Percentiles rank a stretch among this genome's conserved stretches.
These are phyloP conservation scores for Excoecaria agallocha DNA, from an alignment of 345 rosid genomes.

Conservation along the genomic window DNA sequence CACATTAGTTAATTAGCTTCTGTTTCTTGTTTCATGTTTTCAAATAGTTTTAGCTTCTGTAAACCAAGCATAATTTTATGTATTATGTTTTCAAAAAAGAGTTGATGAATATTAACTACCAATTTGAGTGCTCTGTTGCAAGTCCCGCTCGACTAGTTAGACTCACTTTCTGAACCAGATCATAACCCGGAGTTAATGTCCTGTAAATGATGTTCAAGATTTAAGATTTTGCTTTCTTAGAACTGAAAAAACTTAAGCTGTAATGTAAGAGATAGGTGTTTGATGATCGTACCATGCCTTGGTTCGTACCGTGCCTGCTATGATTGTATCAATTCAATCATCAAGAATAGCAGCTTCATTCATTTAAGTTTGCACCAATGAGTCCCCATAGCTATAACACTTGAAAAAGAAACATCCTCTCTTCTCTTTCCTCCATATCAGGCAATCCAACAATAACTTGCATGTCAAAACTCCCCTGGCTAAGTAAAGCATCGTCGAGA, in stretches of 20 bases:
- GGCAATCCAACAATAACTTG: slow-evolving; percentile 71
- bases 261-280: neutral
- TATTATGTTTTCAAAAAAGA: too few relatives aligned
- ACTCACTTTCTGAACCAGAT: too few relatives aligned
- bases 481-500: slow-evolving; percentile 69
- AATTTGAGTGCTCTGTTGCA: slow-evolving; percentile 60
- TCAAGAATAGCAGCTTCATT: slow-evolving; percentile 83
- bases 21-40: too few relatives aligned
- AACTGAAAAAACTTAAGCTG: neutral
- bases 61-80: too few relatives aligned
- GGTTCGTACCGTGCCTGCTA: slow-evolving; percentile 76
- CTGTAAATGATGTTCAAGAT: slow-evolving; percentile 24
- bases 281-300: slow-evolving; percentile 40
- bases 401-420: slow-evolving; percentile 50
- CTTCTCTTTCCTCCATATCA: slow-evolving; percentile 68
- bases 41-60: too few relatives aligned
- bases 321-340: slow-evolving; percentile 63
- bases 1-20: too few relatives aligned
- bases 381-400: slow-evolving; percentile 64
- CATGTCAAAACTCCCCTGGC: slow-evolving; percentile 79
- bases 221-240: neutral
- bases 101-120: slow-evolving; percentile 25
- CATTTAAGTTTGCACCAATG: slow-evolving; percentile 78
- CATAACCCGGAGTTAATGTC: slow-evolving; percentile 64
- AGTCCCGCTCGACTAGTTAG: slow-evolving; percentile 58